These are phyloP conservation scores for Solanum corneliomulleri DNA, from an alignment of 257 asterid species.

Conservation along the genomic window DNA sequence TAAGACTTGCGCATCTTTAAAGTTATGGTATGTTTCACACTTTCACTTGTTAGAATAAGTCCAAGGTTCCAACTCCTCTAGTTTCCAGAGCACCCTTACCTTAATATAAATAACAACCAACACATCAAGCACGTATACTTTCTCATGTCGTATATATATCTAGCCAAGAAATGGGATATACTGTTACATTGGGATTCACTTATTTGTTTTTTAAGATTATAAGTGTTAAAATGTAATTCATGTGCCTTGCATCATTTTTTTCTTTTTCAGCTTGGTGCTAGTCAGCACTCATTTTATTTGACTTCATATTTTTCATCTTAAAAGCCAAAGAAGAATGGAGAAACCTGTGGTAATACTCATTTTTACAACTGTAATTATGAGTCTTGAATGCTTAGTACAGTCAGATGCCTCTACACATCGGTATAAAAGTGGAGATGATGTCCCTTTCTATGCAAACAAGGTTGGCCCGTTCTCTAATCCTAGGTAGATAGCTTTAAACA, in stretches of 20 bases:
- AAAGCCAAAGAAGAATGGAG: not conserved
- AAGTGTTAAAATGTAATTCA: not conserved
- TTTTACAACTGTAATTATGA: not conserved
- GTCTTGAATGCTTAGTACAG: not conserved
- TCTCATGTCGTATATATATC: not conserved
- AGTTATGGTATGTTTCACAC: not conserved
- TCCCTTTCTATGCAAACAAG: constrained; percentile 10
- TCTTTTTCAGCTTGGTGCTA: not conserved
- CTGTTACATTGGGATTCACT: not conserved
- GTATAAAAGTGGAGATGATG: constrained; percentile 3
- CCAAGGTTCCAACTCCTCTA: not conserved
- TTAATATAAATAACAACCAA: not conserved
- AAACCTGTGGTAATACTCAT: not conserved
- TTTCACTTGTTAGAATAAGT: not conserved
- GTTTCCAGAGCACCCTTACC: not conserved
- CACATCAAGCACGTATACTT: not conserved
- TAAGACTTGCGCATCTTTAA: not conserved
- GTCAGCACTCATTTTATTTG: not conserved
- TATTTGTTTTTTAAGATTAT: not conserved
- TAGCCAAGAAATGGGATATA: not conserved
- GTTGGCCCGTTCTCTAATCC: constrained; percentile 4
- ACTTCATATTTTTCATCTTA: not conserved
- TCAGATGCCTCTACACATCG: constrained; percentile 3
- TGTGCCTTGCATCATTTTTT: not conserved
- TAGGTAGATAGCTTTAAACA: constrained; percentile 1